Percentiles rank a stretch among this genome's conserved stretches.
phyloP scores from a whole-genome alignment of 2,329 filamentous ascomycete genomes.

The Capronia epimyces region DNA sequence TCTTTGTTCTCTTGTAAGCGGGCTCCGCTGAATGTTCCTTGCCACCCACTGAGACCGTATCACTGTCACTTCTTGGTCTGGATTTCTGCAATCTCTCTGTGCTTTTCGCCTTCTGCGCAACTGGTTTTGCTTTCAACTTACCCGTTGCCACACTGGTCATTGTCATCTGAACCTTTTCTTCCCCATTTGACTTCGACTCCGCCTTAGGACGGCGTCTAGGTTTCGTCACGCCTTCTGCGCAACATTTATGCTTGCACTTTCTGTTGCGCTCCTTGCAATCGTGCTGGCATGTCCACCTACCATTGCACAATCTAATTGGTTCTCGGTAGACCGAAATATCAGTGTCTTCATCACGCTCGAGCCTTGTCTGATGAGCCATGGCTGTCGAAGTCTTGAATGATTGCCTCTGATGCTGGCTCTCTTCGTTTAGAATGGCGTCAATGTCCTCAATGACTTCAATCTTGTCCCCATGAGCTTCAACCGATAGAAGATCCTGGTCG shows the following conservation, averaged over 20 bases:
- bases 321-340: slow-evolving; percentile 29
- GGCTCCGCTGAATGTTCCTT: background rate
- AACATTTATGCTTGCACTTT: slow-evolving; percentile 67
- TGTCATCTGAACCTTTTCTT: slow-evolving; percentile 16
- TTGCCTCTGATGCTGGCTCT: slow-evolving; percentile 18
- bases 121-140: background rate
- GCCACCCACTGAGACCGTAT: background rate
- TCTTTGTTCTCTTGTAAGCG: slow-evolving; percentile 7
- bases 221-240: slow-evolving; percentile 64
- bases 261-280: slow-evolving; percentile 56
- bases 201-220: slow-evolving; percentile 45
- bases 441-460: slow-evolving; percentile 48
- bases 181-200: slow-evolving; percentile 11
- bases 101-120: background rate
- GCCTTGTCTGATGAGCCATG: background rate
- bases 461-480: slow-evolving; percentile 43
- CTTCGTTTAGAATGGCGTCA: slow-evolving; percentile 17
- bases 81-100: background rate
- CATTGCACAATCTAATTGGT: slow-evolving; percentile 57
- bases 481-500: slow-evolving; percentile 49
- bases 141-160: slow-evolving; percentile 9
- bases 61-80: background rate
- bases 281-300: slow-evolving; percentile 70
- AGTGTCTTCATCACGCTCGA: slow-evolving; percentile 5
- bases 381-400: slow-evolving; percentile 23